These are phyloP conservation scores for Akanthomyces uredinophilus DNA, from an alignment of 2,329 filamentous ascomycete species.

Conservation along the genomic window DNA sequence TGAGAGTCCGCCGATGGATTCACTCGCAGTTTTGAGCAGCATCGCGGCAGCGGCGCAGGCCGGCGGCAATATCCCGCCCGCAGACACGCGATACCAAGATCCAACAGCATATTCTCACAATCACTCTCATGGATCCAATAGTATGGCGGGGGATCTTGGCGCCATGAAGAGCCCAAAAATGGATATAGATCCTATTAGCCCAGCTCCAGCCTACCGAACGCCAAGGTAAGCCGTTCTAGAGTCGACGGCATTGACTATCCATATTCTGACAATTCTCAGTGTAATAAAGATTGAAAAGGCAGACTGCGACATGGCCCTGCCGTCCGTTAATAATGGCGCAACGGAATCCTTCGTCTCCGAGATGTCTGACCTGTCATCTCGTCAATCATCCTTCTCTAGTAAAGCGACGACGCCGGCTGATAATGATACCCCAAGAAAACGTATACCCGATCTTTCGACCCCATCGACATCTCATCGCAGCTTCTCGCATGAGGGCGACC, in stretches of 20 bases:
- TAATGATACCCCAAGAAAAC: slow-evolving; percentile 25
- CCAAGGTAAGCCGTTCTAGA: neutral
- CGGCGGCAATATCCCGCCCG: neutral
- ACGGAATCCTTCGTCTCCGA: slow-evolving; percentile 48
- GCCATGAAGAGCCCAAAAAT: neutral
- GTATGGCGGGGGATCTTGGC: neutral
- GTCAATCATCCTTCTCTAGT: slow-evolving; percentile 52
- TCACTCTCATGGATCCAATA: neutral
- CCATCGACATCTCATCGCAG: slow-evolving; percentile 11
- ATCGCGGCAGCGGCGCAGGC: neutral
- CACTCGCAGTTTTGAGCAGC: slow-evolving; percentile 1
- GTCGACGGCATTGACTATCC: neutral
- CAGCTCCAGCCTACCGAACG: neutral
- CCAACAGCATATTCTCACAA: neutral
- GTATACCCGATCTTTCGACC: slow-evolving; percentile 17
- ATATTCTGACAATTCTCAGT: neutral
- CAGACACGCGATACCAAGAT: neutral
- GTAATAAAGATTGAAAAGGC: slow-evolving; percentile 4
- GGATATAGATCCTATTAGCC: neutral
- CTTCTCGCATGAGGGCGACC: slow-evolving; percentile 28
- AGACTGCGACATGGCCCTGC: neutral
- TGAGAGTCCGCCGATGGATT: neutral
- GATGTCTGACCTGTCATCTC: slow-evolving; percentile 50
- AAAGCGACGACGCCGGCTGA: slow-evolving; percentile 60
- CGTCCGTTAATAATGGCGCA: slow-evolving; percentile 18